Base-by-base conservation (phyloP, 164 flowering plant species). In the Magnolia sinica region DNA sequence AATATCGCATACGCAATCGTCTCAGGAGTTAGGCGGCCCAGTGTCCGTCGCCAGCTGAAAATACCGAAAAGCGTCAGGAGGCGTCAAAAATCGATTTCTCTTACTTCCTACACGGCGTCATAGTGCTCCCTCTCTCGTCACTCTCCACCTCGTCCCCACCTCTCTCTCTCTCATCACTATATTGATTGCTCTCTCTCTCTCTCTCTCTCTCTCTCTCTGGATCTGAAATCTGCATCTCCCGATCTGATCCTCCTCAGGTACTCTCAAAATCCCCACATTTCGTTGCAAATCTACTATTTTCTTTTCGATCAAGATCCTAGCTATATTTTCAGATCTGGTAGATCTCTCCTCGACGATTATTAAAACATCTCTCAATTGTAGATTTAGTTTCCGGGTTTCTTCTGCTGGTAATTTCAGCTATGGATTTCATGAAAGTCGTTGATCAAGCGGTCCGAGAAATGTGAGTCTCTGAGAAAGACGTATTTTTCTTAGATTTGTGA, bases 341-440 rank as follows among this genome's bases (percentile, higher is more conserved):
- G 16, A 11, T 55, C 19, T 55, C 61, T 3, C 18, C 13, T 55
- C 13, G 61, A 11, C 61, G 18, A 11, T 55, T 55, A 11, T 11
- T 16, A 55, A 16, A 10, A 3, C 16, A 11, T 55, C 4, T 55
- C 61, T 55, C 61, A 55, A 16, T 11, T 55, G 61, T 3, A 11
- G 61, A 16, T 64, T 64, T n/a, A n/a, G 19, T 9, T n/a, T 23
- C 27, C 11, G 27, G 27, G 14, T 22, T 66, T 31, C 50, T 24
- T 68, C 49, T 31, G 14, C 20, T 24, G 50, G 19, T 14, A 0
- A n/a, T 61, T 69, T 22, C 78, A 10, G 83, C 78, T 76, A 95
- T 95, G 99, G 99, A 95, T 89, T 96, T 96, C 91, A 94, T 96
- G 97, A 96, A 96, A 89, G 99, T 90, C 37, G 61, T 96, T 83